Base-by-base conservation (phyloP, 495 filamentous ascomycete genomes). In the Hyaloscypha variabilis region DNA sequence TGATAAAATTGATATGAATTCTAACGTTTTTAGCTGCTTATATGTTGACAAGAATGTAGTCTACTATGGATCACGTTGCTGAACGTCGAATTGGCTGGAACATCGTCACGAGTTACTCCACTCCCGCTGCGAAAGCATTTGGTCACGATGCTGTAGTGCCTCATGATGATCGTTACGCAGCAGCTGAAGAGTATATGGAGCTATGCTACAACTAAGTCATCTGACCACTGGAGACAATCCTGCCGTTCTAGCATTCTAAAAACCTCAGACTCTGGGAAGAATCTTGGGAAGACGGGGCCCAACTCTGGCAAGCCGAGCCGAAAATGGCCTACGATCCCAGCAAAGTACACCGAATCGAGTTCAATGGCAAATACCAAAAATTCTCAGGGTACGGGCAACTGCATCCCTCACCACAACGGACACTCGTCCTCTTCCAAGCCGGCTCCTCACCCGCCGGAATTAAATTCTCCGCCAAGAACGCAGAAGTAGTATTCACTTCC, bases 341-440 rank as follows among this genome's bases (percentile, higher is more conserved):
- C 54, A 82, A 83, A 60, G 78, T 88, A 60, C 82, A 84, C 36
- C 77, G 78, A 21, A 88, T 89, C 65, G 81, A 86, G 62, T 85
- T 88, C 71, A 70, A 80, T 30, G 86, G 85, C 1, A 82, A 87
- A 63, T 89, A 82, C 73, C 87, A 82, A 74, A 77, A 77, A 17
- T 71, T 88, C 8, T 76, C 75, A 55, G 79, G 78, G 21, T 77
- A 74, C 6, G 84, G 87, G 70, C 86, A 88, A 59, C 79, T 83
- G 60, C 81, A 88, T 62, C 86, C 87, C 0, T 86, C 83, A 8
- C 86, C 84, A 6, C 87, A 89, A 67, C 77, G 86, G 28, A 88
- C 85, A 0, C 86, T 86, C 0, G 83, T 89, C 58, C 76, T 89
- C 11, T 86, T 89, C 75, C 87, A 89, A 70, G 87, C 86, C 3